Evolutionary conservation across 1,139 yeast species (phyloP), one percentile per base, ranked within the genome.

Genomic region (Candida freyschussii): DNA sequence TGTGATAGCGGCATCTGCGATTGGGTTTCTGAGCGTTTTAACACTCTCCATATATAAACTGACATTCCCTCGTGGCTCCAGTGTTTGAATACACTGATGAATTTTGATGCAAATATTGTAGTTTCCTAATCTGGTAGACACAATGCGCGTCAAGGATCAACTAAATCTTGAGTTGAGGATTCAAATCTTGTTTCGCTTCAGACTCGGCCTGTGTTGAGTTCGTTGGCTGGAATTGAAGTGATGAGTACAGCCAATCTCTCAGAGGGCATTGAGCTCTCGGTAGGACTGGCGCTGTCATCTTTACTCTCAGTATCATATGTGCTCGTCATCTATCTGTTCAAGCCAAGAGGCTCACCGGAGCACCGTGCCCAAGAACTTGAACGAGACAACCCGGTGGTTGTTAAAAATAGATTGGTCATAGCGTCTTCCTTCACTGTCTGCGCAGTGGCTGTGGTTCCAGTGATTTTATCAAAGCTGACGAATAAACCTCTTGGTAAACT

Each of bases 1-100:
- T 57, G 70, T 78, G 10, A 63, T 80, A 49, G 78, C 80, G 1
- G 80, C 84, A 2, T 73, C 86, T 0, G 82, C 86, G 0, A 60
- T 81, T 11, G 75, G 83, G 0, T 72, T 82, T 22, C 65, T 78
- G 70, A 64, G 75, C 0, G 50, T 77, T 2, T 73, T 74, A 0
- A 66, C 80, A 1, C 58, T 77, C 2, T 76, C 84, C 75, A 72
- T 78, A 28, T 69, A 81, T 65, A 65, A 74, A 37, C 69, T 74
- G 36, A 62, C 71, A 7, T 13, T 27, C 7, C 30, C 21, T n/a
- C 6, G 18, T 6, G 11, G 18, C n/a, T n/a, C n/a, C n/a, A n/a
- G n/a, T n/a, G n/a, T n/a, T 7, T 21, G 12, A 21, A n/a, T n/a
- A n/a, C n/a, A n/a, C n/a, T n/a, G n/a, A n/a, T n/a, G n/a, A n/a